Evolutionary conservation across 2,329 filamentous ascomycete genomes (phyloP), one percentile per base, ranked within the genome.

Genomic region (Davidsoniella australis): DNA sequence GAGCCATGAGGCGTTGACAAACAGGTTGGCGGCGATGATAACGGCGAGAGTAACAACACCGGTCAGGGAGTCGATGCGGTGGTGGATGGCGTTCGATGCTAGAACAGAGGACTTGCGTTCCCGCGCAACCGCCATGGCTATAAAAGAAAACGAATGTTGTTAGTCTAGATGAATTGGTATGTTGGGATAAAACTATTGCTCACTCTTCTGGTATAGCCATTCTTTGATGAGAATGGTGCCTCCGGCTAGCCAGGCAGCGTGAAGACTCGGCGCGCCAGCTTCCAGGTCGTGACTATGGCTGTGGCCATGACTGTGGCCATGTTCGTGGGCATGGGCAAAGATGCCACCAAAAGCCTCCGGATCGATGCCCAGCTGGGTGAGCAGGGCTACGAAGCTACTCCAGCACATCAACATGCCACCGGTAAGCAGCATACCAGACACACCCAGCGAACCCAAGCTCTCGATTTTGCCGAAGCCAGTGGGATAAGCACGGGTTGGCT

Each of bases 401-500:
- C 82, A 77, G 55, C 87, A 87, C 82, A 98, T 96, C 63, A 93
- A 87, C 54, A 94, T 67, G 46, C 91, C 91, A 54, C 91, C 91
- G 44, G 81, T 78, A 2, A 98, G 74, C 58, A 98, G 71, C 66
- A 98, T 83, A 55, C 87, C 80, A 57, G 88, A 95, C 33, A 98
- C 91, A 14, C 89, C 91, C 52, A 98, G 68, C 18, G 87, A 91
- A 17, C 91, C 91, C 60, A 98, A 67, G 59, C 87, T 94, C 69
- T 98, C 91, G n/a, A 98, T 76, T 68, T 98, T 98, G 61, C 91
- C 91, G 61, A 94, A 98, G 1, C 91, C 91, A 58, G 80, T 78
- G 2, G 91, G 91, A 61, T 94, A 98, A 39, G 75, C 75, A 49
- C 82, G 74, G 9, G 84, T 85, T 0, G 91, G 87, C 5, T 85